Percentiles rank a stretch among this genome's conserved stretches.
Evolutionary conservation across 164 flowering plant species (phyloP).

Genomic region (Dillenia suffruticosa): DNA sequence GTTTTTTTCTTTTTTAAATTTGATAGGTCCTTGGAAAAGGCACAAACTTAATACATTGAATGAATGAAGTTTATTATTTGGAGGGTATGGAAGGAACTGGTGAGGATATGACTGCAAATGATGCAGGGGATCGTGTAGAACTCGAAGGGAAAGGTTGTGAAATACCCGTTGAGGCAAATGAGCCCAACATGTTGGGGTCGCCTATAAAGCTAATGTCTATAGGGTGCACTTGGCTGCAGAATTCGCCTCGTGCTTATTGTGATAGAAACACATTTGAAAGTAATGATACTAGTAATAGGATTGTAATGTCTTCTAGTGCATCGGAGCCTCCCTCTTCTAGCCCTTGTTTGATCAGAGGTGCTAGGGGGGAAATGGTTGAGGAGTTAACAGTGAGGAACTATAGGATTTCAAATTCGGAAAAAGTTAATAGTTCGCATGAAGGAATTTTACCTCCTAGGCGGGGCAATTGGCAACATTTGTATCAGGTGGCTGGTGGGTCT

Average conservation of each 20-base stretch:
- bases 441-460: slow-evolving; percentile 19
- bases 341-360: slow-evolving; percentile 29
- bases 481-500: slow-evolving; percentile 45
- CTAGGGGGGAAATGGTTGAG: slow-evolving; percentile 46
- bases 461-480: slow-evolving; percentile 46
- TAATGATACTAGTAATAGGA: slow-evolving; percentile 23
- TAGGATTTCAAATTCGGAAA: slow-evolving; percentile 28
- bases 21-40: background rate
- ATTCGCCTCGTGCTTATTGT: slow-evolving; percentile 28
- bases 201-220: slow-evolving; percentile 28
- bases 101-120: slow-evolving; percentile 29
- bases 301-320: slow-evolving; percentile 16
- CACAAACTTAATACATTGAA: slow-evolving; percentile 1
- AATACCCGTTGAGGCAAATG: background rate
- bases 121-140: slow-evolving; percentile 21
- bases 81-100: slow-evolving; percentile 36
- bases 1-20: too few species aligned
- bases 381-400: slow-evolving; percentile 60
- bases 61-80: slow-evolving; percentile 12
- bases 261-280: slow-evolving; percentile 27
- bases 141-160: too few species aligned
- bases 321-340: slow-evolving; percentile 27
- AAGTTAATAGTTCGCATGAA: slow-evolving; percentile 42
- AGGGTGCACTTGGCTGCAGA: slow-evolving; percentile 35
- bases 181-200: slow-evolving; percentile 26